A percentile compares a stretch with the other conserved stretches of the same genome.
These are phyloP conservation scores for Dactylella cylindrospora DNA, from an alignment of 2,329 filamentous ascomycete genomes.

Conservation along the genomic window DNA sequence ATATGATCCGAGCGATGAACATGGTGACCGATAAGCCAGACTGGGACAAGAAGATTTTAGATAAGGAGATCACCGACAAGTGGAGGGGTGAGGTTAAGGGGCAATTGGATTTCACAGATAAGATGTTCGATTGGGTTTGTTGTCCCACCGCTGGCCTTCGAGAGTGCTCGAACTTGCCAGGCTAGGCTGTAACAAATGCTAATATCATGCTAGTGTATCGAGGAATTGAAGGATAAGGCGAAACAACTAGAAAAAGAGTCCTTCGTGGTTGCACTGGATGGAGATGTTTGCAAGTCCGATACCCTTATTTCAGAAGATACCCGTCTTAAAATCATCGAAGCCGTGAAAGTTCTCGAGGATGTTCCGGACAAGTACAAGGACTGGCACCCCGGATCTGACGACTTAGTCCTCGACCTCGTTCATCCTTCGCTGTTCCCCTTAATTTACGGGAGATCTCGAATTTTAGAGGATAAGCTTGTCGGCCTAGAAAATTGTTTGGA, in stretches of 20 bases:
- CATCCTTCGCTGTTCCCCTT: slow-evolving; percentile 67
- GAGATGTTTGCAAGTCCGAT: slow-evolving; percentile 61
- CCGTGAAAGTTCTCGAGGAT: slow-evolving; percentile 57
- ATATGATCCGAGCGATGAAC: slow-evolving; percentile 52
- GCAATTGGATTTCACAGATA: slow-evolving; percentile 50
- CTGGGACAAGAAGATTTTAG: slow-evolving; percentile 52
- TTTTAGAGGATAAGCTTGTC: slow-evolving; percentile 42
- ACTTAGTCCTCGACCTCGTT: slow-evolving; percentile 63
- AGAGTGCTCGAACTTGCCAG: background rate
- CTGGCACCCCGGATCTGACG: slow-evolving; percentile 63
- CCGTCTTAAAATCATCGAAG: slow-evolving; percentile 52
- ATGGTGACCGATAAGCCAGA: slow-evolving; percentile 52
- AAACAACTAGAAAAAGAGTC: slow-evolving; percentile 53
- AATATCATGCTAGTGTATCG: slow-evolving; percentile 50
- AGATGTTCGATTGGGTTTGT: slow-evolving; percentile 52
- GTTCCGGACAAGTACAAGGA: slow-evolving; percentile 58
- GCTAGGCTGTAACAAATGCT: too few relatives aligned
- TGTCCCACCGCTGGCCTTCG: background rate
- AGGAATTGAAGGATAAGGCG: slow-evolving; percentile 59
- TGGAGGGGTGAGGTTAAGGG: slow-evolving; percentile 51
- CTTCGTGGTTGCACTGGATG: slow-evolving; percentile 56
- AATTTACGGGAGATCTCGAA: slow-evolving; percentile 54
- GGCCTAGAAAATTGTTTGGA: slow-evolving; percentile 18
- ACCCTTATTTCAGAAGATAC: slow-evolving; percentile 53
- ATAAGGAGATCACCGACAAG: slow-evolving; percentile 50